A percentile compares a stretch with the other conserved stretches of the same genome.
Evolutionary conservation across 371 early-diverging fungal species (phyloP).

Genomic region (Actinomortierella ambigua): DNA sequence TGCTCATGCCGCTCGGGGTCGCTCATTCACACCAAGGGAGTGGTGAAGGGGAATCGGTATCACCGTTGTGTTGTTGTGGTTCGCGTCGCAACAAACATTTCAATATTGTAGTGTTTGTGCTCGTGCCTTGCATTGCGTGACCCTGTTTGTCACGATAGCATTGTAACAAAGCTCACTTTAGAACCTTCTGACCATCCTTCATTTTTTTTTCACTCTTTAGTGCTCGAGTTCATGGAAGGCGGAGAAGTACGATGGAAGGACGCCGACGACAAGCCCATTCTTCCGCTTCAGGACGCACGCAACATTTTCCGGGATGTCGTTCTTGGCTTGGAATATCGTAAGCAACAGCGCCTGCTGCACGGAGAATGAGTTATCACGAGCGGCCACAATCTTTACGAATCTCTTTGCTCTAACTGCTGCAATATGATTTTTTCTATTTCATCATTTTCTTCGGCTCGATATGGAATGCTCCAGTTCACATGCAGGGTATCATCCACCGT

Average conservation of each 20-base stretch:
- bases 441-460: constrained; percentile 8
- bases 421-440: constrained; percentile 4
- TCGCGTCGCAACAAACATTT: no score
- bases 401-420: not conserved
- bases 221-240: constrained; percentile 89
- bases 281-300: constrained; percentile 71
- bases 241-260: constrained; percentile 93
- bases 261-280: constrained; percentile 65
- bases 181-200: constrained; percentile 2
- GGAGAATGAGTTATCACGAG: not conserved
- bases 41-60: no score
- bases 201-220: constrained; percentile 44
- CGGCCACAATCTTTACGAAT: not conserved
- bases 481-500: constrained; percentile 92
- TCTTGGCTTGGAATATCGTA: constrained; percentile 89
- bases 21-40: no score
- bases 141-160: no score
- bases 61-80: no score
- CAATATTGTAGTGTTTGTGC: no score
- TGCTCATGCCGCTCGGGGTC: no score
- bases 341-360: constrained; percentile 20
- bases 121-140: no score
- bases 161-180: no score
- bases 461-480: constrained; percentile 68
- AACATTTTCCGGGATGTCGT: constrained; percentile 89